A percentile compares a stretch with the other conserved stretches of the same genome.
phyloP scores from a whole-genome alignment of 2,329 filamentous ascomycete species.

The Cryphonectria nitschkei region DNA sequence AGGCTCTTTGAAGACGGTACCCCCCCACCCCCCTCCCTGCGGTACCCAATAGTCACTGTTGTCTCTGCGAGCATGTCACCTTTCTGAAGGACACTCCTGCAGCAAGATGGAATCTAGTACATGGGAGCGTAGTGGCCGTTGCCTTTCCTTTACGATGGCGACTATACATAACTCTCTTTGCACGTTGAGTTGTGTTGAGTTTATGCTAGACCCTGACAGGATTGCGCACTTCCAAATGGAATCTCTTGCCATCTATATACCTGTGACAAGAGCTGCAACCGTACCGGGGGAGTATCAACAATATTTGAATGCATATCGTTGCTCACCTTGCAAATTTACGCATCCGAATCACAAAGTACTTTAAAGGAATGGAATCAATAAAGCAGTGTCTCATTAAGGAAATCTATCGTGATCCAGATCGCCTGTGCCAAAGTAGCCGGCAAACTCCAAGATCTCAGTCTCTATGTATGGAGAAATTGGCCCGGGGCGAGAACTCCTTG shows the following conservation, averaged over 20 bases:
- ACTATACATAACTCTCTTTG: too few species aligned
- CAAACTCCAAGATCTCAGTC: slow-evolving; percentile 30
- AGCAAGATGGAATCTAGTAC: too few species aligned
- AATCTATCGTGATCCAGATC: slow-evolving; percentile 31
- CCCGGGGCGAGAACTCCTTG: slow-evolving; percentile 13
- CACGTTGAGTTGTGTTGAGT: too few species aligned
- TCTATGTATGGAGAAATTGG: slow-evolving; percentile 24
- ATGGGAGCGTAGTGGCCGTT: too few species aligned
- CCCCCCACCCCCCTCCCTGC: too few species aligned
- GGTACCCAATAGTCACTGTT: too few species aligned
- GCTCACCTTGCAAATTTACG: not conserved
- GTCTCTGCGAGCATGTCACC: too few species aligned
- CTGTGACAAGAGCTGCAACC: too few species aligned
- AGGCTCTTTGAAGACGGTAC: too few species aligned
- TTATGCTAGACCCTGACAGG: too few species aligned
- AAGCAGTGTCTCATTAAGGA: slow-evolving; percentile 28
- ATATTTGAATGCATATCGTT: not conserved
- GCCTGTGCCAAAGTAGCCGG: slow-evolving; percentile 30
- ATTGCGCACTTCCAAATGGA: too few species aligned
- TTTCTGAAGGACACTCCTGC: too few species aligned
- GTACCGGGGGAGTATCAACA: not conserved
- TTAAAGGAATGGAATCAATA: not conserved
- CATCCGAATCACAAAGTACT: not conserved
- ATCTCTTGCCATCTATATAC: not conserved
- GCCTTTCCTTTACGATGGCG: not conserved